Conservation (phyloP, 352 stramenopile genomes). For the Pythium phragmitis region DNA sequence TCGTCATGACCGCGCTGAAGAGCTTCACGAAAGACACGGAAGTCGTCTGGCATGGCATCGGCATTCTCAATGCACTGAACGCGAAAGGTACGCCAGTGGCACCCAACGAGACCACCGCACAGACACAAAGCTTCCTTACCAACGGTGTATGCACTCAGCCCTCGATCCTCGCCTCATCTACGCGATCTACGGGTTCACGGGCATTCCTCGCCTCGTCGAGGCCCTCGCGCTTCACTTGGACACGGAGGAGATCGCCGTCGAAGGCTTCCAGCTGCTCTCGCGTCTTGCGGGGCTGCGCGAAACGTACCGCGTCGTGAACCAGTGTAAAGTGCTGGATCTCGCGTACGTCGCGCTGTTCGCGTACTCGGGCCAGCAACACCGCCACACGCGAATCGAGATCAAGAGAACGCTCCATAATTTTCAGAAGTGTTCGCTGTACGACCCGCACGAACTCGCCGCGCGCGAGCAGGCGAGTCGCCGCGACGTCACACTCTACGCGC, state of each 20-base stretch:
- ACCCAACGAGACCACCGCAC: not conserved
- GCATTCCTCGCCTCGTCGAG: conserved; percentile 61
- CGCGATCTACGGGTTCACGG: conserved; percentile 46
- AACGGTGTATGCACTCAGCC: conserved; percentile 20
- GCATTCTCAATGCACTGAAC: conserved; percentile 67
- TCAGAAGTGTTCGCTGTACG: conserved; percentile 69
- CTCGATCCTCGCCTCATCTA: conserved; percentile 51
- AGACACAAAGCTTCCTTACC: too few relatives aligned
- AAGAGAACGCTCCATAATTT: conserved; percentile 61
- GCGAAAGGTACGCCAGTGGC: conserved; percentile 35
- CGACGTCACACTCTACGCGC: conserved; percentile 40
- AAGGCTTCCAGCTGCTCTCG: conserved; percentile 69
- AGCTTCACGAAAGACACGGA: conserved; percentile 57
- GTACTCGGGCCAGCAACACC: conserved; percentile 56
- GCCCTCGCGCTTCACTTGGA: conserved; percentile 65
- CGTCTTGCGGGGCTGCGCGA: conserved; percentile 46
- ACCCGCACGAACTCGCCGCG: conserved; percentile 42
- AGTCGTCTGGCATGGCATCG: conserved; percentile 70
- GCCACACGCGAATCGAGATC: conserved; percentile 66
- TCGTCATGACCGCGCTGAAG: conserved; percentile 52
- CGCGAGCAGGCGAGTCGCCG: conserved; percentile 45
- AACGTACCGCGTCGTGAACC: conserved; percentile 51
- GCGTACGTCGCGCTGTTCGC: conserved; percentile 70
- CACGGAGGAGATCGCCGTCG: conserved; percentile 71
- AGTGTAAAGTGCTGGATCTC: conserved; percentile 66